These are phyloP conservation scores for Eruca vesicaria DNA, from an alignment of 441 rosid genomes.

Conservation along the genomic window DNA sequence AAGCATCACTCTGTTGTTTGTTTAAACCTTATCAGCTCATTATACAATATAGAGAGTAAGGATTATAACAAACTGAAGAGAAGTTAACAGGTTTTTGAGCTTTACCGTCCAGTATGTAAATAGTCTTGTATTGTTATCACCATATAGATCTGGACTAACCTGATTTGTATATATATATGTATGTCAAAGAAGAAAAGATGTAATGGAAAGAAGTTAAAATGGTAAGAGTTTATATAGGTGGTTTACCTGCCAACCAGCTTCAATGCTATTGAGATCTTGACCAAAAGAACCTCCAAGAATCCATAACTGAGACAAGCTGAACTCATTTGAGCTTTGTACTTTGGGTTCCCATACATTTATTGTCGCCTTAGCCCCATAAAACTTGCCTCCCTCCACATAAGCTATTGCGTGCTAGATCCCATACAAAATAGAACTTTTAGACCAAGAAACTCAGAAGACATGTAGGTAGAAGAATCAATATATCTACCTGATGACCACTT, in stretches of 20 bases:
- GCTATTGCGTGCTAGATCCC: constrained; percentile 80
- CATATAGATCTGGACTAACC: constrained; percentile 98
- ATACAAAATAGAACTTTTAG: background rate
- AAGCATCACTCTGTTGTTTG: constrained; percentile 53
- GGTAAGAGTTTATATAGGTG: background rate
- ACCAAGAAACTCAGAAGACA: constrained; percentile 14
- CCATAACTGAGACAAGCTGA: constrained; percentile 97
- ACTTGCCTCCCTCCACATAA: constrained; percentile 86
- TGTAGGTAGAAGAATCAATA: background rate
- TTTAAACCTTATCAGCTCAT: background rate
- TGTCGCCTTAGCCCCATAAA: constrained; percentile 91
- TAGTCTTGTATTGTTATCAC: constrained; percentile 97
- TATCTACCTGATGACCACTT: constrained; percentile 84
- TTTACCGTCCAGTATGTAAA: constrained; percentile 99
- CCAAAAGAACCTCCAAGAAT: constrained; percentile 95
- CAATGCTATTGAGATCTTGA: constrained; percentile 97
- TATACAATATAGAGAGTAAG: background rate
- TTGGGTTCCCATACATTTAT: constrained; percentile 97
- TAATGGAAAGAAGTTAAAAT: background rate
- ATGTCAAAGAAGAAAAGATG: background rate
- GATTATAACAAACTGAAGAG: background rate
- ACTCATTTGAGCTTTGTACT: constrained; percentile 85
- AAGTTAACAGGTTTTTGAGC: constrained; percentile 10
- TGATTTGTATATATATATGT: constrained; percentile 31
- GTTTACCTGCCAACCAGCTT: constrained; percentile 99